Base-by-base conservation (phyloP, 2,329 filamentous ascomycete genomes). In the Paraphaeosphaeria minitans region DNA sequence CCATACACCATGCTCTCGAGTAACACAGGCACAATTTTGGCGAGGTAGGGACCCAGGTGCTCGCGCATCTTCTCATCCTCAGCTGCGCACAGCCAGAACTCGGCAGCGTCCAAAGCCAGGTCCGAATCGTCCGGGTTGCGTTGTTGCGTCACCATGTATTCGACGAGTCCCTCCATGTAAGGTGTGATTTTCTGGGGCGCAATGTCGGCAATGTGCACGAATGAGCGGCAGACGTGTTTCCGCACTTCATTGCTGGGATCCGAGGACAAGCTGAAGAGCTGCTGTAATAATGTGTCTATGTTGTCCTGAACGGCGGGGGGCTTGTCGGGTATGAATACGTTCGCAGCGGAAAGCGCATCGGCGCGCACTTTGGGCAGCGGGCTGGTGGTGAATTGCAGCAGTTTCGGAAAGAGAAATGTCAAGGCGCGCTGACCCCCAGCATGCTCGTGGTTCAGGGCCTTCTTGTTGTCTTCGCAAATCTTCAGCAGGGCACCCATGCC, bases 1-100 rank as follows among this genome's bases (percentile, higher is more conserved):
- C 90, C 91, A 76, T 98, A 99, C 1, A 98, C 88, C 94, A 99
- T 99, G 74, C 92, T 96, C 65, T 95, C 88, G 8, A 99, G 84
- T 53, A 99, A 81, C 1, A 97, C 90, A 0, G 95, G 95, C 31
- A 99, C 89, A 63, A 98, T 94, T 75, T 91, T 91, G 65, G 85
- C 79, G 56, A 98, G 85, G 72, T 91, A 91, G 0, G 93, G 93
- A 9, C 85, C 87, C 47, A 99, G 82, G 0, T 87, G 85, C 65
- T 87, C 84, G 80, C 92, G 92, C 54, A 98, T 80, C 59, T 89
- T 86, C 43, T 91, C 86, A 73, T 97, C 92, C 75, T 97, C 95
- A 60, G 93, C 93, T 21, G 96, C 89, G 41, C 92, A 92, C 46
- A 99, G 86, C 93, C 96, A 99, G 74, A 99, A 99, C 76, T 99